A percentile compares a stretch with the other conserved stretches of the same genome.
Evolutionary conservation across 2,329 filamentous ascomycete genomes (phyloP).

Genomic region (Alternaria ventricosa): DNA sequence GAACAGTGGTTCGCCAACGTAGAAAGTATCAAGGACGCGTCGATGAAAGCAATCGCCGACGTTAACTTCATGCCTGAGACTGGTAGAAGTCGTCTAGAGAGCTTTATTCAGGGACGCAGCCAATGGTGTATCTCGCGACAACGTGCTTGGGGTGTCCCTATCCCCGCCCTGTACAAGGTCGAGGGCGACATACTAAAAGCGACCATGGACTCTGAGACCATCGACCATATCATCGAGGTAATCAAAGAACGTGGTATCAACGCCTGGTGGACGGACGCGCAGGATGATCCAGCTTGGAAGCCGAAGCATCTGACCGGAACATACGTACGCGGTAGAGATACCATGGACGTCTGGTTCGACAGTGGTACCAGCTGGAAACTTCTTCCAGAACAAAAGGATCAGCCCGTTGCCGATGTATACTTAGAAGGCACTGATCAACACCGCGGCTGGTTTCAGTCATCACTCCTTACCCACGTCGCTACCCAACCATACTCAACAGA

Average conservation of each 20-base stretch:
- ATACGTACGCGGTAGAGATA: conserved; percentile 83
- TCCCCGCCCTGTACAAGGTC: conserved; percentile 82
- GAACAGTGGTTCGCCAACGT: conserved; percentile 99
- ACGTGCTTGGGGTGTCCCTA: conserved; percentile 94
- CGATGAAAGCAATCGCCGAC: conserved; percentile 70
- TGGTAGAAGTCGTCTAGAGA: conserved; percentile 76
- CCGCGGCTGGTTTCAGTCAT: conserved; percentile 98
- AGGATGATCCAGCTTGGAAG: conserved; percentile 80
- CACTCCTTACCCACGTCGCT: conserved; percentile 84
- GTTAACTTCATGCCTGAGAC: conserved; percentile 81
- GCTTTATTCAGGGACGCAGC: conserved; percentile 84
- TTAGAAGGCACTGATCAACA: conserved; percentile 96
- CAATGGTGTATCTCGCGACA: conserved; percentile 99
- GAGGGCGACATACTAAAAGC: conserved; percentile 68
- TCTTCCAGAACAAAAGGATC: conserved; percentile 38
- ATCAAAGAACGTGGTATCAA: conserved; percentile 82
- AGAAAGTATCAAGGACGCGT: conserved; percentile 76
- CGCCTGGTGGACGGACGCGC: conserved; percentile 89
- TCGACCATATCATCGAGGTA: conserved; percentile 82
- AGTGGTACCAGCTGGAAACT: conserved; percentile 90
- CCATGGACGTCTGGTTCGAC: conserved; percentile 99
- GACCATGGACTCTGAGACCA: conserved; percentile 77
- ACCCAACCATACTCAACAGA: conserved; percentile 51
- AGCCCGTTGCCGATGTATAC: conserved; percentile 77
- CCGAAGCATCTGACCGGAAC: conserved; percentile 65